Evolutionary conservation across 345 rosid genomes (phyloP), one percentile per base, ranked within the genome.

Genomic region (Capsella bursapastoris): DNA sequence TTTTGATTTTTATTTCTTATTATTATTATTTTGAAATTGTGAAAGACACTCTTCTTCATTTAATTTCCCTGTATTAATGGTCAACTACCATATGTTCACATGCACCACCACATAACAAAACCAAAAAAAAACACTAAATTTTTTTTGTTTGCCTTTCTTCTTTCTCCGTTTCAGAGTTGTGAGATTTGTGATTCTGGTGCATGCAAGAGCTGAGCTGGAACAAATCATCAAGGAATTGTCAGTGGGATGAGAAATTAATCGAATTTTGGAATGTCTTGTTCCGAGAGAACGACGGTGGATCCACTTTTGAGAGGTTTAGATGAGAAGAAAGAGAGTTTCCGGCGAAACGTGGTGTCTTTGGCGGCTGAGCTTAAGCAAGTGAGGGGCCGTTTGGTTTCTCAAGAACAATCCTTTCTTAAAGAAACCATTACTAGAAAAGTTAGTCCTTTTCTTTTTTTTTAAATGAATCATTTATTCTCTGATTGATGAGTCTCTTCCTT

Each of bases 291-390:
- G 35, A 55, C 8, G 49, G 71, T 79, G 66, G 99, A 95, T 81
- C 99, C 97, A 0, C 70, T 90, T 66, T 47, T 95, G 85, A 90
- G 81, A 79, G 97, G 87, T 84, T 89, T 95, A 61, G 78, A 91
- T 66, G 99, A 86, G 85, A 95, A 85, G 83, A 95, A 95, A 82
- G 97, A 83, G 73, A 87, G 84, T 75, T 95, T 95, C 75, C 71
- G 90, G 79, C 77, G 84, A 35, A 91, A 91, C 82, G 97, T 95
- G 8, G 97, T 86, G 38, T 95, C 91, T 12, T 59, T 91, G 34
- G 99, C 97, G 40, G 77, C 92, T 1, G 97, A 91, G 86, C 75
- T 95, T 56, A 91, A 88, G 81, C 97, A 85, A 71, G 92, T 81
- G n/a, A 89, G 93, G 38, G 81, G 80, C 68, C 97, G 97, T 63